Base-by-base conservation (phyloP, 352 stramenopile genomes). In the Thalassiosira allenii region DNA sequence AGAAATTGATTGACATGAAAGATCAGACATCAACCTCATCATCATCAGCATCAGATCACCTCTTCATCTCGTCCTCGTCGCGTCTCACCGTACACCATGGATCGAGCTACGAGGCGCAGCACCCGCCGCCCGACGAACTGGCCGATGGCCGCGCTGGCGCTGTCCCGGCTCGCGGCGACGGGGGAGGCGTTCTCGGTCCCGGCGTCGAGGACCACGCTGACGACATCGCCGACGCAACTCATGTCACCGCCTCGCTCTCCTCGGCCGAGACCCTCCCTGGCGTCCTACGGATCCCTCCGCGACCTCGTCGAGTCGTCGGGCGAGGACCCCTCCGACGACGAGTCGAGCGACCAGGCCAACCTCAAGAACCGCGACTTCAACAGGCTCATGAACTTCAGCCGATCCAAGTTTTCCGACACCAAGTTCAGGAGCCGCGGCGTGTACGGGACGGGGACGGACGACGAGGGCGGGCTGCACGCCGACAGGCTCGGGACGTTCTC, bases 241-340 rank as follows among this genome's bases (percentile, higher is more conserved):
- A 27, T 14, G 12, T 20, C 41, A 23, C 47, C 64, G 12, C 64
- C 9, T 5, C 23, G 9, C 5, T n/a, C 30, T 5, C 22, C 22
- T 17, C 37, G 37, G 52, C 20, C 63, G 30, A n/a, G n/a, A n/a
- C n/a, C n/a, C n/a, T 32, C 43, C 2, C 0, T 44, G 1, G 30
- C 27, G 20, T 51, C 49, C 2, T 71, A 43, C 37, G 72, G 62
- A 68, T 81, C 72, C 9, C 63, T 81, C 1, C 72, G 72, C 23
- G 72, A 81, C 47, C 34, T 81, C 8, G 14, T 81, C 22, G 62
- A 74, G 34, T 57, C 52, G 27, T 30, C 43, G 30, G 56, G 34
- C 11, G 52, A 65, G 20, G 40, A 71, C 23, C 12, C 52, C 20
- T 30, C 52, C 8, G 22, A 34, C 22, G 52, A n/a, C 22, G 54